Conservation (phyloP, 768 basidiomycete genomes). For the Chalciporus pseudorubinellus region DNA sequence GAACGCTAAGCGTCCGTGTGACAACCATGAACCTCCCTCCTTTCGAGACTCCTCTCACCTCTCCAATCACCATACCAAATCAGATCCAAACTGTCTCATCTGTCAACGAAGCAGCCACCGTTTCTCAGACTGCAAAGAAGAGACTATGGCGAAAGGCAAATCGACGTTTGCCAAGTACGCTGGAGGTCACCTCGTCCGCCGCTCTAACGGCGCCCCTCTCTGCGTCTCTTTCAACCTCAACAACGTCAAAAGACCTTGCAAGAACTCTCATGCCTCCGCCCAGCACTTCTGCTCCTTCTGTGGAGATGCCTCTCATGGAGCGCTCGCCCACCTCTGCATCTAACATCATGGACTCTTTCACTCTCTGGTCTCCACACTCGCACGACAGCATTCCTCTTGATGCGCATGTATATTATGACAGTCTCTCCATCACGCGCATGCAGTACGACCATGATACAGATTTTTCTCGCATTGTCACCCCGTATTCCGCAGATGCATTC, state of each 20-base stretch:
- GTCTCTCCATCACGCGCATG: background rate
- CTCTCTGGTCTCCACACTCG: background rate
- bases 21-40: background rate
- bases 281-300: background rate
- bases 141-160: background rate
- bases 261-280: background rate
- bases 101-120: background rate
- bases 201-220: background rate
- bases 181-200: background rate
- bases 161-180: background rate
- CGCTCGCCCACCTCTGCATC: background rate
- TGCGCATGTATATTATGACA: background rate
- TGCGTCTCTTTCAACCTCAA: background rate
- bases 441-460: background rate
- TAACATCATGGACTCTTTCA: background rate
- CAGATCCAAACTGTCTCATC: background rate
- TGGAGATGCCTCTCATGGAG: background rate
- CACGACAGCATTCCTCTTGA: background rate
- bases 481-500: background rate
- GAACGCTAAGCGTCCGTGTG: too few relatives aligned
- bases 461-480: background rate
- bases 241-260: too few relatives aligned
- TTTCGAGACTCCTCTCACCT: background rate
- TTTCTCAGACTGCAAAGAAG: background rate
- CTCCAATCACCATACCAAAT: background rate